Conservation (phyloP, 306 rosid species). For the Crataegus laevigata region DNA sequence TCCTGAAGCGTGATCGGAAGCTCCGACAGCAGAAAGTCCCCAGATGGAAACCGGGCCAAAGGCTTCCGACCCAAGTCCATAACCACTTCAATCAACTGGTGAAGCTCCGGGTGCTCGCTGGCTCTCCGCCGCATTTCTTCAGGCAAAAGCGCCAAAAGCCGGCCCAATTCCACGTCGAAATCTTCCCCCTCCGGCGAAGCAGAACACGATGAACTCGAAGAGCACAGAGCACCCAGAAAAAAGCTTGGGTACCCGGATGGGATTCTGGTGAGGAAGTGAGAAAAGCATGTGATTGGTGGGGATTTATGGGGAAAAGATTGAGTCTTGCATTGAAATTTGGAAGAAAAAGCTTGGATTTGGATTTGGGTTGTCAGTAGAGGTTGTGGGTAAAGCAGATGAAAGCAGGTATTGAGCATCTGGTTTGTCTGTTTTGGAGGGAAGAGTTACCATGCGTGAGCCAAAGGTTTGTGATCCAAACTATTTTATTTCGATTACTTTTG, state of each 20-base stretch:
- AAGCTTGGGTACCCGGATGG: conserved; percentile 26
- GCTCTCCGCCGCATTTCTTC: conserved; percentile 75
- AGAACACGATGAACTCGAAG: conserved; percentile 13
- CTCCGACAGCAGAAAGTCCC: conserved; percentile 68
- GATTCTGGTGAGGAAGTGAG: conserved; percentile 18
- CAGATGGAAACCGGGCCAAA: conserved; percentile 79
- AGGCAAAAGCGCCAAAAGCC: conserved; percentile 62
- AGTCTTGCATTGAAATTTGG: conserved; percentile 24
- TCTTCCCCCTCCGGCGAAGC: conserved; percentile 45
- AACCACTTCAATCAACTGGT: conserved; percentile 72
- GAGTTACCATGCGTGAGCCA: neutral
- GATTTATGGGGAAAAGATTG: conserved; percentile 11
- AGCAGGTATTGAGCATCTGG: conserved; percentile 36
- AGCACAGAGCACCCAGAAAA: conserved; percentile 14
- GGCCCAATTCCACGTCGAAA: conserved; percentile 56
- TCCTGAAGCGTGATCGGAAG: conserved; percentile 60
- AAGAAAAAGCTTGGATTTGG: conserved; percentile 11
- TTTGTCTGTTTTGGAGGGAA: conserved; percentile 70
- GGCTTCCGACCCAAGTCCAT: conserved; percentile 98
- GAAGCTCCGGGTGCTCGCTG: conserved; percentile 59
- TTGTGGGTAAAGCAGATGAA: conserved; percentile 27
- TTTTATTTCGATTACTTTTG: neutral
- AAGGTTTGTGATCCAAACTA: neutral
- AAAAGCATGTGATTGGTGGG: conserved; percentile 1
- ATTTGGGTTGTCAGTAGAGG: conserved; percentile 18